Evolutionary conservation across 495 filamentous ascomycete species (phyloP), one percentile per base, ranked within the genome.

Genomic region (Penicillium angulare): DNA sequence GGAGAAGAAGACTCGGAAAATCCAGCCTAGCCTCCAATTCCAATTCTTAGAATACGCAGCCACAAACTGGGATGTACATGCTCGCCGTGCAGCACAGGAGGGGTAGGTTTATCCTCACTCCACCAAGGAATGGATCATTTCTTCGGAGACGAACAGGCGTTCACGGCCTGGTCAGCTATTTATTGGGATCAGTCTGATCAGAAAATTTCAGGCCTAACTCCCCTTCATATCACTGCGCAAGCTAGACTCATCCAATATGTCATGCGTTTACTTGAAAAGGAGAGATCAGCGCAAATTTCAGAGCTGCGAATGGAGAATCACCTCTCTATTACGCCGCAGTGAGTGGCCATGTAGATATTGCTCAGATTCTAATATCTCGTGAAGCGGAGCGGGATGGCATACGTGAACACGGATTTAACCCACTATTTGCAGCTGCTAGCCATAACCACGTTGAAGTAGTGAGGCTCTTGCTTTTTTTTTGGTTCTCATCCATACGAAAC

Each of bases 401-500:
- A 59, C 17, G 54, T 53, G 10, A 21, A 47, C 9, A 41, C 35
- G 63, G 67, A 43, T 36, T 47, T 7, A 59, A 56, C 33, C 63
- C 65, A 5, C 36, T 72, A 20, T 66, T 73, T 48, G 12, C 47
- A 16, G 68, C 67, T 33, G 65, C 63, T 9, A 44, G 12, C 12
- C 22, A 48, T 2, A 61, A 63, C 15, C 59, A 55, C 18, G 23
- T 36, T 13, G 54, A 56, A 7, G 54, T 61, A 13, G 55, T 65
- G 17, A 55, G 39, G 31, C 35, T 49, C 18, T 39, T 70, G 23
- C 54, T 70, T 32, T 41, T 44, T 16, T 60, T 61, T 29, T n/a
- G 67, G 67, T 29, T 60, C 60, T 16, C 36, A 64, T 52, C 65
- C 65, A 63, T 41, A 67, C 65, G 32, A 40, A 35, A 53, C n/a